Evolutionary conservation across 768 basidiomycete species (phyloP).

Genomic region (Podaxis rugospora): DNA sequence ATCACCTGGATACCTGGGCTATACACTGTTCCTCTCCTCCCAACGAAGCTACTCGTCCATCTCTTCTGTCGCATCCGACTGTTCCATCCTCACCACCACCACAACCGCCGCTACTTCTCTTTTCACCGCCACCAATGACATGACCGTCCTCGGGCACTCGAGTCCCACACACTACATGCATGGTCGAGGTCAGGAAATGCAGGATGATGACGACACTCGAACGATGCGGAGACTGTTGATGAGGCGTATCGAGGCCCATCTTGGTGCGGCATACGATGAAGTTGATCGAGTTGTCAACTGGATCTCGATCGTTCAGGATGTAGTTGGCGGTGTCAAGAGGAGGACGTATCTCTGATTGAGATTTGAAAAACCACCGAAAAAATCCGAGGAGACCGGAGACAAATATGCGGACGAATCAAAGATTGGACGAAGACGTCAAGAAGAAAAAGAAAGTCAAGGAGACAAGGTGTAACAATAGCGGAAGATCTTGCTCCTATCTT

Average conservation of each 20-base stretch:
- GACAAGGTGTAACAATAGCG: not conserved
- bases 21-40: conserved; percentile 26
- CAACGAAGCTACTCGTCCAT: conserved; percentile 40
- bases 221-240: conserved; percentile 58
- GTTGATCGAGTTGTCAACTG: conserved; percentile 55
- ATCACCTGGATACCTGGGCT: conserved; percentile 27
- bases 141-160: not conserved
- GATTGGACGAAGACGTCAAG: not conserved
- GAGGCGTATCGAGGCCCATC: conserved; percentile 58
- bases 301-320: conserved; percentile 63
- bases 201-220: conserved; percentile 62
- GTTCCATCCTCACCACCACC: conserved; percentile 42
- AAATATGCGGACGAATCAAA: not conserved
- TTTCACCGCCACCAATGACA: not conserved
- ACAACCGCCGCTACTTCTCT: conserved; percentile 24
- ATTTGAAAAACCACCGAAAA: not conserved
- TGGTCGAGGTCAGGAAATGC: conserved; percentile 1
- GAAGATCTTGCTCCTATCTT: not conserved
- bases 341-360: conserved; percentile 35
- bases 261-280: conserved; percentile 54
- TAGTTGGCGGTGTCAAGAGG: conserved; percentile 52
- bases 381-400: not conserved
- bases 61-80: conserved; percentile 34
- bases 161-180: not conserved
- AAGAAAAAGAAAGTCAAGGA: conserved; percentile 7